These are phyloP conservation scores for Xylaria curta DNA, from an alignment of 495 filamentous ascomycete species.

Conservation along the genomic window DNA sequence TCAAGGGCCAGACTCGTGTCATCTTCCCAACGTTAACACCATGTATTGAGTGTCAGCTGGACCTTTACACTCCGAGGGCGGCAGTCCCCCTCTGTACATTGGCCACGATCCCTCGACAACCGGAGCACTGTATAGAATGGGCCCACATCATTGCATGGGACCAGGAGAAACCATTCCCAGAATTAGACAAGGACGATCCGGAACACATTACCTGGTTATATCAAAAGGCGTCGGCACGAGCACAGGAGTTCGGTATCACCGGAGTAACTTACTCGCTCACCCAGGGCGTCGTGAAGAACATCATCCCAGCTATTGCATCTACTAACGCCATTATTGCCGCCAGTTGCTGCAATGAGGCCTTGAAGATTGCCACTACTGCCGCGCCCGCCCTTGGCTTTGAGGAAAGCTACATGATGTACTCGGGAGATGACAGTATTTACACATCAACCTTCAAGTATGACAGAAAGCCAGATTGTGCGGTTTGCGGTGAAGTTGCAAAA, in stretches of 20 bases:
- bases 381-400: conserved; percentile 73
- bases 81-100: conserved; percentile 97
- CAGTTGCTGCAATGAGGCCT: conserved; percentile 92
- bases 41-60: conserved; percentile 97
- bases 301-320: conserved; percentile 97
- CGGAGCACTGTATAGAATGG: conserved; percentile 99
- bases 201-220: conserved; percentile 98
- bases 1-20: conserved; percentile 96
- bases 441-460: conserved; percentile 96
- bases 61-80: conserved; percentile 94
- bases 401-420: conserved; percentile 99
- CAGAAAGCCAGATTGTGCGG: conserved; percentile 90
- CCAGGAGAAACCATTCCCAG: conserved; percentile 64
- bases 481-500: conserved; percentile 83
- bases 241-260: conserved; percentile 85
- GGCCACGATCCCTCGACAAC: conserved; percentile 95
- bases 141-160: conserved; percentile 83
- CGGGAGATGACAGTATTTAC: conserved; percentile 91
- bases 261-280: conserved; percentile 97
- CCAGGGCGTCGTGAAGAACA: conserved; percentile 98
- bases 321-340: conserved; percentile 98
- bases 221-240: conserved; percentile 79
- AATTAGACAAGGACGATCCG: conserved; percentile 93
- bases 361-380: conserved; percentile 86
- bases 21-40: conserved; percentile 90